Evolutionary conservation across 352 stramenopile genomes (phyloP), one percentile per base, ranked within the genome.

Genomic region (Phytophthora pistaciae): DNA sequence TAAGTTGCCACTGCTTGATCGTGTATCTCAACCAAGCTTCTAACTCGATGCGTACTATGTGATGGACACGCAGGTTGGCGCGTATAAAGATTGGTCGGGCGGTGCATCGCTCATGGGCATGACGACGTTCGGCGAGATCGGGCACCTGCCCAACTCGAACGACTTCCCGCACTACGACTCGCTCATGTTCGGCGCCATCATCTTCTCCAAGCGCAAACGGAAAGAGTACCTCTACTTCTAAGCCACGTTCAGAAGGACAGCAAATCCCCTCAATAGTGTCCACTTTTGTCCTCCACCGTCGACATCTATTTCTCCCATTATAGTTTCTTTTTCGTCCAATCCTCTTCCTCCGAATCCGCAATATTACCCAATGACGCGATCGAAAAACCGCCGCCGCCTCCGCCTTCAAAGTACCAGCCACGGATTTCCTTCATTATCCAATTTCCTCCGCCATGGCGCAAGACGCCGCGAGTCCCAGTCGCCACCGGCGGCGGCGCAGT

Each of bases 151-250:
- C 14, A 85, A 94, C 64, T 89, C 84, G 69, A 93, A 82, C 66
- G 84, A 93, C 68, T 88, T 91, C 42, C 90, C 90, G 42, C 90
- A 95, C 75, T 96, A 95, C 59, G 90, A 96, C 61, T 94, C 88
- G 74, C 87, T 96, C 76, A 96, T 96, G 90, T 96, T 96, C 58
- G 88, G 88, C 18, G 87, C 86, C 36, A 89, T 96, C 62, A 91
- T 95, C 71, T 96, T 93, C 67, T 95, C 87, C 55, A 95, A 93
- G 67, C 87, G 87, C 59, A 93, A 87, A 60, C 88, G 88, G 48
- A 91, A 91, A 68, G 82, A 92, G 66, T 92, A 92, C 33, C 68
- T 94, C 27, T 92, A 88, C 68, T 87, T 83, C 57, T 88, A 70
- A 75, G 52, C n/a, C n/a, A n/a, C n/a, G n/a, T n/a, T 6, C 13